These are phyloP conservation scores for Carex pumila DNA, from an alignment of 176 grass and related monocot species.

Conservation along the genomic window DNA sequence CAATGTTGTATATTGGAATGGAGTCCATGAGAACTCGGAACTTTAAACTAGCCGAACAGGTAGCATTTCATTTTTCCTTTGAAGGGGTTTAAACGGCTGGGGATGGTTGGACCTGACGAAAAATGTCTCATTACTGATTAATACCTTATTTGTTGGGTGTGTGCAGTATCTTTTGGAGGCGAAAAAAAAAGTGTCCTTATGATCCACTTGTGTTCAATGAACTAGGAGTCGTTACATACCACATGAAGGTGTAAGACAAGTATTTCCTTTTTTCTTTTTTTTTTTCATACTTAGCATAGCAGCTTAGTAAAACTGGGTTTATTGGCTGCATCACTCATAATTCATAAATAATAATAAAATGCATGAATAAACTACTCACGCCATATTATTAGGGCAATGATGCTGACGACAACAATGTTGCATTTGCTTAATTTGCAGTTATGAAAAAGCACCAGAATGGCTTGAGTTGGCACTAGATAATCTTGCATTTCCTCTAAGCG, in stretches of 20 bases:
- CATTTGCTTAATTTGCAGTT: slow-evolving; percentile 35
- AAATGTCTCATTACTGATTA: slow-evolving; percentile 8
- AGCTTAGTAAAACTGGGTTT: neutral
- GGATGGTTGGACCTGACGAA: neutral
- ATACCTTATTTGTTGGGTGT: slow-evolving; percentile 31
- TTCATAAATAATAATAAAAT: neutral
- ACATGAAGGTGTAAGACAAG: slow-evolving; percentile 86
- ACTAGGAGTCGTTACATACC: slow-evolving; percentile 84
- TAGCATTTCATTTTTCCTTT: slow-evolving; percentile 20
- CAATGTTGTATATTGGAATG: slow-evolving; percentile 95
- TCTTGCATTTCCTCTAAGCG: slow-evolving; percentile 61
- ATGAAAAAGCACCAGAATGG: slow-evolving; percentile 73
- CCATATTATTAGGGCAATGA: neutral
- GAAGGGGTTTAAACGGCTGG: neutral
- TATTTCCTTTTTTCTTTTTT: slow-evolving; percentile 5
- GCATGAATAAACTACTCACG: neutral
- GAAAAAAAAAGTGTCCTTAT: slow-evolving; percentile 76
- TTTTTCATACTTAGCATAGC: neutral
- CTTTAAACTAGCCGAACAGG: slow-evolving; percentile 94
- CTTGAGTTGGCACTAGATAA: slow-evolving; percentile 71
- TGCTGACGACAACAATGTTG: neutral
- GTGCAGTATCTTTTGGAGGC: slow-evolving; percentile 90
- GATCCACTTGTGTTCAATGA: slow-evolving; percentile 97
- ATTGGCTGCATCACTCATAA: neutral
- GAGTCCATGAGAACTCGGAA: slow-evolving; percentile 87